These are phyloP conservation scores for Paramecium pentaurelia DNA, from an alignment of 73 alveolate species.

Conservation along the genomic window DNA sequence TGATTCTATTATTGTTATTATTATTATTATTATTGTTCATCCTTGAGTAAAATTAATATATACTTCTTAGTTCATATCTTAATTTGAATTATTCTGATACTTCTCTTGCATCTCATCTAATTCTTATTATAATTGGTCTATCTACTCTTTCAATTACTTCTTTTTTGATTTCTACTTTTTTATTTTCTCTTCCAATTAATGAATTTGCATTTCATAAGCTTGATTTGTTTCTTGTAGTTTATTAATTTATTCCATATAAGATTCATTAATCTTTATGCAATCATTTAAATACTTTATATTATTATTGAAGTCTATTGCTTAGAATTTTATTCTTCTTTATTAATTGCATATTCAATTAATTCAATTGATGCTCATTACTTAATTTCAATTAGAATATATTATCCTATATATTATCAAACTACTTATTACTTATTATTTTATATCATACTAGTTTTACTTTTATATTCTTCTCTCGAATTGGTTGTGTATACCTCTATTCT, in stretches of 20 bases:
- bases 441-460: not conserved
- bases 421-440: not conserved
- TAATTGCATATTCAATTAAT: conserved; percentile 19
- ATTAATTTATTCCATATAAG: not conserved
- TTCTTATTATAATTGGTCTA: not conserved
- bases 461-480: not conserved
- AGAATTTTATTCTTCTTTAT: conserved; percentile 23
- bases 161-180: not conserved
- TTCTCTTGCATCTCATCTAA: conserved; percentile 6
- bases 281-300: not conserved
- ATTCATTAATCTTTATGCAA: conserved; percentile 1
- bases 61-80: not conserved
- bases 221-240: not conserved
- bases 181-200: not conserved
- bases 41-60: not conserved
- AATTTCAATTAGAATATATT: not conserved
- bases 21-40: not conserved
- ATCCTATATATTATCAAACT: not conserved
- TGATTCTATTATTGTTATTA: not conserved
- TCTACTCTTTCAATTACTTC: conserved; percentile 3
- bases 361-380: not conserved
- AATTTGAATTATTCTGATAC: not conserved
- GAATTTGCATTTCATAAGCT: not conserved
- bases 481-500: not conserved
- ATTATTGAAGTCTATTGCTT: not conserved